These are phyloP conservation scores for Drechslera avenae DNA, from an alignment of 2,329 filamentous ascomycete genomes.

Conservation along the genomic window DNA sequence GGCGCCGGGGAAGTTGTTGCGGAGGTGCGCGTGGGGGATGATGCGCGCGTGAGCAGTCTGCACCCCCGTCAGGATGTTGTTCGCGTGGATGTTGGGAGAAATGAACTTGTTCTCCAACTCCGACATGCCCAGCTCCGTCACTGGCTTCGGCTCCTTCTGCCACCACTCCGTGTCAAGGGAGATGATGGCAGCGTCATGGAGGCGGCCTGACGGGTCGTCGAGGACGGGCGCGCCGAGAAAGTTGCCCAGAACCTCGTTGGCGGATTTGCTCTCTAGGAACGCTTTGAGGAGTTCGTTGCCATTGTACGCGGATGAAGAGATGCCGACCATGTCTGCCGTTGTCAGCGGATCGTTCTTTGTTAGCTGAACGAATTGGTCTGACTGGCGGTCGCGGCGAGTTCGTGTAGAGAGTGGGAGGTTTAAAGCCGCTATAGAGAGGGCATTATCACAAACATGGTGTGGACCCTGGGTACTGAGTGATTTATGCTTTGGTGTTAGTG, in stretches of 20 bases:
- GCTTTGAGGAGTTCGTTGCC: too few relatives aligned
- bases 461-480: too few relatives aligned
- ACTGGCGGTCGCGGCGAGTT: too few relatives aligned
- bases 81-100: slow-evolving; percentile 4
- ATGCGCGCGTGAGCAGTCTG: slow-evolving; percentile 20
- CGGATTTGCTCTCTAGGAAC: neutral
- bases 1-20: slow-evolving; percentile 16
- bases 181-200: slow-evolving; percentile 13
- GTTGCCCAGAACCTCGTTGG: slow-evolving; percentile 4
- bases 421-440: too few relatives aligned
- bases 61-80: slow-evolving; percentile 15
- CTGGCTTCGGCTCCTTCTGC: slow-evolving; percentile 18
- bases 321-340: too few relatives aligned
- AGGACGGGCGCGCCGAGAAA: slow-evolving; percentile 7
- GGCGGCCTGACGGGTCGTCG: neutral
- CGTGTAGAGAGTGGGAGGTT: too few relatives aligned
- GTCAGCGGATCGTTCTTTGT: too few relatives aligned
- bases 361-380: too few relatives aligned
- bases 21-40: slow-evolving; percentile 17
- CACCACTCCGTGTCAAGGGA: slow-evolving; percentile 25
- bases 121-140: slow-evolving; percentile 25
- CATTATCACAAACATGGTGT: too few relatives aligned
- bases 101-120: slow-evolving; percentile 12
- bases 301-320: too few relatives aligned
- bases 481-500: too few relatives aligned